Evolutionary conservation across 1,284 basidiomycete genomes (phyloP).

Genomic region (Pisolithus thermaeus): DNA sequence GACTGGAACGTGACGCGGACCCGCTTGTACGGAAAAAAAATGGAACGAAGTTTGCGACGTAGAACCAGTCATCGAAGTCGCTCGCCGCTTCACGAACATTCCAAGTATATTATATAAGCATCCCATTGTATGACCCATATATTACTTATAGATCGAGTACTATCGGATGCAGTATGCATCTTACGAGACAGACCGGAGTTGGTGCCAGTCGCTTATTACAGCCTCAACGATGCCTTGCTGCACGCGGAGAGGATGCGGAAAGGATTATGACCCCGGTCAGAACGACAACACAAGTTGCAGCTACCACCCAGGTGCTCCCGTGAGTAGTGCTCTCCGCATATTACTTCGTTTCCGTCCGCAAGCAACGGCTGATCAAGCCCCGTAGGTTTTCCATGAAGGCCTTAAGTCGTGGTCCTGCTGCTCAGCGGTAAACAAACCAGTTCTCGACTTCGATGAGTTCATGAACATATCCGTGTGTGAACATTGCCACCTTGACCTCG

Average conservation of each 20-base stretch:
- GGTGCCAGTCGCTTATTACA: not conserved
- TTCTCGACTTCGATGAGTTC: constrained; percentile 91
- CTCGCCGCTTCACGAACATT: not conserved
- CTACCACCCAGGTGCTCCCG: constrained; percentile 82
- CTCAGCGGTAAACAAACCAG: constrained; percentile 80
- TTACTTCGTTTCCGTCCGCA: constrained; percentile 1
- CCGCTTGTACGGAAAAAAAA: not conserved
- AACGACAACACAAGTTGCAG: constrained; percentile 59
- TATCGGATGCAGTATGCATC: not conserved
- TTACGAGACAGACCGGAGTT: not conserved
- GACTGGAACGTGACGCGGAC: no score
- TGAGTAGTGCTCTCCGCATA: constrained; percentile 32
- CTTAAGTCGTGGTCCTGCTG: constrained; percentile 96
- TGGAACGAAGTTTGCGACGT: not conserved
- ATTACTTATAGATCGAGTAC: not conserved
- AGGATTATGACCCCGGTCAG: constrained; percentile 52
- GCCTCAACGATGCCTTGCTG: constrained; percentile 53
- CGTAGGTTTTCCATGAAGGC: constrained; percentile 88
- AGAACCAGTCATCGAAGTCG: not conserved
- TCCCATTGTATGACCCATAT: no score
- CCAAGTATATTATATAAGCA: not conserved
- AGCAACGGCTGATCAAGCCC: constrained; percentile 6
- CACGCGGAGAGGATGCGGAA: constrained; percentile 72
- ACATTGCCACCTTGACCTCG: constrained; percentile 4
- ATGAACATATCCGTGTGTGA: constrained; percentile 68